A percentile compares a stretch with the other conserved stretches of the same genome.
These are phyloP conservation scores for Boletus fagicola DNA, from an alignment of 768 basidiomycete genomes.

Conservation along the genomic window DNA sequence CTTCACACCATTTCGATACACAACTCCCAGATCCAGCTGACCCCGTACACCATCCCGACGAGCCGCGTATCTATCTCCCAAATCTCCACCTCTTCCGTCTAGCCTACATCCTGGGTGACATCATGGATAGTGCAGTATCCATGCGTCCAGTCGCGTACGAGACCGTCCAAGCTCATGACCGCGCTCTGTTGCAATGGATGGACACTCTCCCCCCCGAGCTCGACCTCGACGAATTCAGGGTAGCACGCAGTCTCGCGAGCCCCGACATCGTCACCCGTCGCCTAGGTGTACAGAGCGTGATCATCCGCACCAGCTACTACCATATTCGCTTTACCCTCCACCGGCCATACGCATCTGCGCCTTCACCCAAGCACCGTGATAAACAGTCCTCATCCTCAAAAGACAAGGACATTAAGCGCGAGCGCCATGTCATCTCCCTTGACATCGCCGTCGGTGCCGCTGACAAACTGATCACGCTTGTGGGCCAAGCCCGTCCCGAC, in stretches of 20 bases:
- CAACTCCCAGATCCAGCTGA: conserved; percentile 70
- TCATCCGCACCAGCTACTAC: conserved; percentile 72
- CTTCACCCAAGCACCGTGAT: conserved; percentile 24
- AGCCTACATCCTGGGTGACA: conserved; percentile 78
- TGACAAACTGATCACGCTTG: conserved; percentile 74
- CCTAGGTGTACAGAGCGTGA: conserved; percentile 76
- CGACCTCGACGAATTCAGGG: conserved; percentile 71
- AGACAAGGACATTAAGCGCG: conserved; percentile 28
- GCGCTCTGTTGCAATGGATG: conserved; percentile 70
- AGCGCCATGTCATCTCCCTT: conserved; percentile 56
- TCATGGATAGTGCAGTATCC: conserved; percentile 82
- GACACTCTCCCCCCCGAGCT: conserved; percentile 73
- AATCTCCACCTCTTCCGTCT: conserved; percentile 74
- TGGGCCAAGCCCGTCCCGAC: conserved; percentile 72
- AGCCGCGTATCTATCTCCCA: conserved; percentile 70
- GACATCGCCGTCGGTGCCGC: conserved; percentile 76
- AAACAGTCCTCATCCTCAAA: conserved; percentile 33
- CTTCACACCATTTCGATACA: conserved; percentile 83
- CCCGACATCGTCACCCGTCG: conserved; percentile 57
- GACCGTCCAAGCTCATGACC: conserved; percentile 68
- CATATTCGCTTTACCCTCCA: conserved; percentile 86
- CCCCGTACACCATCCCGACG: conserved; percentile 36
- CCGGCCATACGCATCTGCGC: conserved; percentile 60
- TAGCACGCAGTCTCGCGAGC: conserved; percentile 71
- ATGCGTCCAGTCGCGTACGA: conserved; percentile 79